phyloP scores from a whole-genome alignment of 2,329 filamentous ascomycete genomes.

The Pleochaeta shiraiana region DNA sequence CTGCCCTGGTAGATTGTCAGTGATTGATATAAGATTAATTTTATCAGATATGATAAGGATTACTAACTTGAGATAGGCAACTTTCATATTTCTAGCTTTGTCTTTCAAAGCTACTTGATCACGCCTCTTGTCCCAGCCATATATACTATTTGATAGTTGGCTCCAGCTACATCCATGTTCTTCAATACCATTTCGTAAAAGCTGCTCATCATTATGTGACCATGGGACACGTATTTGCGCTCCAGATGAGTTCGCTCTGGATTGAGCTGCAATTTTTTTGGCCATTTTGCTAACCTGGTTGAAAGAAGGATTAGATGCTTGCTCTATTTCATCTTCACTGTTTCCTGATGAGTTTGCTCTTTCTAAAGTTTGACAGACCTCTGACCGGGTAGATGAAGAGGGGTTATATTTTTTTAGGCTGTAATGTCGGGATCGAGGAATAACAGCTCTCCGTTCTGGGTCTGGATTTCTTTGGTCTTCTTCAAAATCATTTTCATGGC shows the following conservation, averaged over 20 bases:
- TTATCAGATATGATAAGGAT: neutral
- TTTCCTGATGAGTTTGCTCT: neutral
- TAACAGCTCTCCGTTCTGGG: neutral
- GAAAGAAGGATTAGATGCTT: neutral
- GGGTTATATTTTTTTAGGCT: neutral
- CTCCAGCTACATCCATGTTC: slow-evolving; percentile 25
- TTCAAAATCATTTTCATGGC: slow-evolving; percentile 13
- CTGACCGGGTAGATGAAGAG: neutral
- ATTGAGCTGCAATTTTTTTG: neutral
- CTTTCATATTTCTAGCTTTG: slow-evolving; percentile 31
- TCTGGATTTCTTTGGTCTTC: slow-evolving; percentile 9
- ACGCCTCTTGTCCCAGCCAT: slow-evolving; percentile 16
- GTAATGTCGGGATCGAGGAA: slow-evolving; percentile 4
- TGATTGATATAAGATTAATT: neutral
- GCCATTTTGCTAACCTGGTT: neutral
- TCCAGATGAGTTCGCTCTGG: neutral
- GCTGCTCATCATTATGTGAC: slow-evolving; percentile 21
- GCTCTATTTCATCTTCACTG: neutral
- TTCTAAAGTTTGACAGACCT: neutral
- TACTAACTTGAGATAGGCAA: slow-evolving; percentile 23
- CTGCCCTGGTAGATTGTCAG: slow-evolving; percentile 6
- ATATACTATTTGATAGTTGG: slow-evolving; percentile 20
- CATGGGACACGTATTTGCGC: slow-evolving; percentile 13
- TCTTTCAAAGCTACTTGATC: slow-evolving; percentile 32
- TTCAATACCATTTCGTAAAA: slow-evolving; percentile 27